phyloP scores from a whole-genome alignment of 2,329 filamentous ascomycete genomes.

The Fusarium nisikadoi region DNA sequence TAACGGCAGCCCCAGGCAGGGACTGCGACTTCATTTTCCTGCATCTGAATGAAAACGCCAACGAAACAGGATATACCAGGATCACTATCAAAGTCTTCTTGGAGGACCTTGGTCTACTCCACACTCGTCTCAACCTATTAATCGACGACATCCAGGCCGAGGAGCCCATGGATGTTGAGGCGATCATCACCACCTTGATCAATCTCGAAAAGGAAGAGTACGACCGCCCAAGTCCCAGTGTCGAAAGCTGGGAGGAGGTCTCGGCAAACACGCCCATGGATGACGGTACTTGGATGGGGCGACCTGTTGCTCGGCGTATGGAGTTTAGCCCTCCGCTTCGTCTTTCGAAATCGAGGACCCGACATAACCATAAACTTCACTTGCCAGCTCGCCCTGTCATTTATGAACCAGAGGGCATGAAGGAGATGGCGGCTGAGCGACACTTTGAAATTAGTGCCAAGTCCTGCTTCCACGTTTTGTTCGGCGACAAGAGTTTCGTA shows the following conservation, averaged over 20 bases:
- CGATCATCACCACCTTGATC: conserved; percentile 76
- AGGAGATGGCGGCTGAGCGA: conserved; percentile 77
- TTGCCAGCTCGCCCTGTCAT: conserved; percentile 82
- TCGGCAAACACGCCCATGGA: conserved; percentile 71
- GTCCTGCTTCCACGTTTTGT: conserved; percentile 93
- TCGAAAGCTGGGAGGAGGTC: conserved; percentile 92
- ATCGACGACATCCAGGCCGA: conserved; percentile 82
- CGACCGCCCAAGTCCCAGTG: conserved; percentile 72
- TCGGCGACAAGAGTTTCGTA: conserved; percentile 94
- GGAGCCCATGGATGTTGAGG: conserved; percentile 73
- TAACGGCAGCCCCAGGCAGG: conserved; percentile 87
- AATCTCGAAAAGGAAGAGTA: conserved; percentile 75
- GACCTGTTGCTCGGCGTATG: conserved; percentile 47
- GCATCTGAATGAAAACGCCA: conserved; percentile 73
- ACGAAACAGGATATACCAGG: conserved; percentile 73
- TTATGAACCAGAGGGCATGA: conserved; percentile 86
- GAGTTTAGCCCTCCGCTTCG: conserved; percentile 52
- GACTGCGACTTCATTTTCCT: conserved; percentile 95
- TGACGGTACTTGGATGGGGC: conserved; percentile 57
- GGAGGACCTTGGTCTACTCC: conserved; percentile 84
- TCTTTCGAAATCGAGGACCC: conserved; percentile 49
- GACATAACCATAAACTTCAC: conserved; percentile 75
- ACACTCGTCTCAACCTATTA: conserved; percentile 85
- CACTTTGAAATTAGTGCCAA: conserved; percentile 93
- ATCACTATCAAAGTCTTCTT: conserved; percentile 94